Evolutionary conservation across 768 basidiomycete genomes (phyloP), one percentile per base, ranked within the genome.

Genomic region (Calocera cornea): DNA sequence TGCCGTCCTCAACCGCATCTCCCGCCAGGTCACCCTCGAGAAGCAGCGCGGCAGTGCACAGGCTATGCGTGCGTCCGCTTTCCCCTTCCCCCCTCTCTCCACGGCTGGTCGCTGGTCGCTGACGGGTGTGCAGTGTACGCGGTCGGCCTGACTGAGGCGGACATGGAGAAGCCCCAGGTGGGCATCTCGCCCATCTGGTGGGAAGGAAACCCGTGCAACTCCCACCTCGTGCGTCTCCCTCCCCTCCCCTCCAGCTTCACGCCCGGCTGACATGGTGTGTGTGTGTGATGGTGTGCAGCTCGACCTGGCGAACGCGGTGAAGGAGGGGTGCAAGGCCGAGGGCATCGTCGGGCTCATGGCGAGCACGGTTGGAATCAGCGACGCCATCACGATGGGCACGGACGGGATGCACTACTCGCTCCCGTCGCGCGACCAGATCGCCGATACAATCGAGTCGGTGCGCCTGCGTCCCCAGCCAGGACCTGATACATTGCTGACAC

Each of bases 141-240:
- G 41, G 85, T 85, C 34, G 90, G 90, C 3, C 75, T 93, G 70
- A 82, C 82, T 27, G 88, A 89, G 72, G 83, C 85, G 70, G 91
- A 93, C 71, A 89, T 93, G 86, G 75, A 87, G 67, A 92, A 90
- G 75, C 86, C 92, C 65, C 91, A 93, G 82, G 87, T 94, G 72
- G 92, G 92, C 54, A 91, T 94, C 73, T 89, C 89, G 34, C 87
- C 89, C 1, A 82, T 92, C 65, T 94, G 91, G 91, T 94, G 90
- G 90, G 91, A 93, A 82, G 90, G 90, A 87, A 93, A 92, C 74
- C 90, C 91, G 1, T 94, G 92, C 75, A 94, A 94, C 73, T 81
- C 81, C 54, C 90, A 93, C 74, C 82, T 92, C 34, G 89, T 89
- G 75, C 72, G 82, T 74, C 64, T 54, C n/a, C 67, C 36, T 38